These are phyloP conservation scores for Lactifluus piperatus DNA, from an alignment of 768 basidiomycete species.

Conservation along the genomic window DNA sequence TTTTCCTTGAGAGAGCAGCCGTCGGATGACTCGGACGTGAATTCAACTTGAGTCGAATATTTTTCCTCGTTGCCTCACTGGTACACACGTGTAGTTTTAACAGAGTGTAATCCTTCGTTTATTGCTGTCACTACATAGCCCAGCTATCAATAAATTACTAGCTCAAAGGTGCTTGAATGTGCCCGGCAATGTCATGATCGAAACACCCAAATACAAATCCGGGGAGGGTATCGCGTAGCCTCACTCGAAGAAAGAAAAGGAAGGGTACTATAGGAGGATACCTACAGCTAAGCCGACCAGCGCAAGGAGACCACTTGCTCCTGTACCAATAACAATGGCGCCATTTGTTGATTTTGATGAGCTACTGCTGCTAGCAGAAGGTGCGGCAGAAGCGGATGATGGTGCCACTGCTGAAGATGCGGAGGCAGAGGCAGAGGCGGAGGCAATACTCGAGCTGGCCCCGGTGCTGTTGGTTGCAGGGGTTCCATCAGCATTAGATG, in stretches of 20 bases:
- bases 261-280: constrained; percentile 7
- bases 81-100: too few relatives aligned
- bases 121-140: constrained; percentile 18
- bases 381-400: not conserved
- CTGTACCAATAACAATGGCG: not conserved
- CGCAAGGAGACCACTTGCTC: constrained; percentile 11
- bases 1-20: too few relatives aligned
- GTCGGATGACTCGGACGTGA: too few relatives aligned
- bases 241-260: not conserved
- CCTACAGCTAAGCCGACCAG: constrained; percentile 16
- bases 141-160: constrained; percentile 16
- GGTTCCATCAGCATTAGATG: not conserved
- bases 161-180: not conserved
- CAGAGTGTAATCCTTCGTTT: constrained; percentile 6
- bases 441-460: not conserved
- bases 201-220: not conserved
- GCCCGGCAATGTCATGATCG: constrained; percentile 1
- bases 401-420: not conserved
- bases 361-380: not conserved
- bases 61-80: too few relatives aligned
- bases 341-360: constrained; percentile 1
- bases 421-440: not conserved
- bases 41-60: too few relatives aligned
- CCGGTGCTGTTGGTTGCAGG: not conserved
- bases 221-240: not conserved